Evolutionary conservation across 2,329 filamentous ascomycete genomes (phyloP), one percentile per base, ranked within the genome.

Genomic region (Cordyceps fumosorosea): DNA sequence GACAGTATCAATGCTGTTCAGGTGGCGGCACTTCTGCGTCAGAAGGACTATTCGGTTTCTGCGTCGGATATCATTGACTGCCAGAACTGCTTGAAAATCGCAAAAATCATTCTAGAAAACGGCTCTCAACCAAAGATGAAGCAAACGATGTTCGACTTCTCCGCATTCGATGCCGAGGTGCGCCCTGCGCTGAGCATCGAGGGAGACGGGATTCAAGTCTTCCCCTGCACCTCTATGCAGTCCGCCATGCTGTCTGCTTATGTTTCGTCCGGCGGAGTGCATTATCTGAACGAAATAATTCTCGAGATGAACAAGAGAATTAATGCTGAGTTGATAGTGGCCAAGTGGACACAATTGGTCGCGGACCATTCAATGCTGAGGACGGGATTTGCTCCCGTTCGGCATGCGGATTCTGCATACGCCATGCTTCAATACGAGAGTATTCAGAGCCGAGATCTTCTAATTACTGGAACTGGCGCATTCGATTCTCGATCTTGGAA

Each of bases 1-100:
- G 93, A 97, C 73, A 97, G 93, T 71, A 95, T 98, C 69, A 93
- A 89, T 64, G 90, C 91, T 0, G 82, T 88, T 5, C 92, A 96
- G 69, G 79, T 96, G 11, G 90, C 91, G 0, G 81, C 84, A 1
- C 76, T 81, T 29, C 77, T 97, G 18, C 84, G 88, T 20, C 82
- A 80, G 45, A 69, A 80, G 20, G 86, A 86, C 0, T 76, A 86
- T 45, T 69, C 72, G 1, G 74, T 92, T 0, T 84, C 85, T 1
- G 86, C 89, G 0, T 83, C 85, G 1, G 90, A 96, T 71, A 85
- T 97, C 16, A 82, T 97, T 60, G 86, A 89, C 68, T 80, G 79
- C 62, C 79, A 81, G 0, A 84, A 73, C 54, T 79, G 75, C 65
- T 74, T 75, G 4, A 74, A 69, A 16, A 70, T 81, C 24, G 75